A percentile compares a stretch with the other conserved stretches of the same genome.
Conservation (phyloP, 192 early-diverging fungal species). For the Coemansia sp. region DNA sequence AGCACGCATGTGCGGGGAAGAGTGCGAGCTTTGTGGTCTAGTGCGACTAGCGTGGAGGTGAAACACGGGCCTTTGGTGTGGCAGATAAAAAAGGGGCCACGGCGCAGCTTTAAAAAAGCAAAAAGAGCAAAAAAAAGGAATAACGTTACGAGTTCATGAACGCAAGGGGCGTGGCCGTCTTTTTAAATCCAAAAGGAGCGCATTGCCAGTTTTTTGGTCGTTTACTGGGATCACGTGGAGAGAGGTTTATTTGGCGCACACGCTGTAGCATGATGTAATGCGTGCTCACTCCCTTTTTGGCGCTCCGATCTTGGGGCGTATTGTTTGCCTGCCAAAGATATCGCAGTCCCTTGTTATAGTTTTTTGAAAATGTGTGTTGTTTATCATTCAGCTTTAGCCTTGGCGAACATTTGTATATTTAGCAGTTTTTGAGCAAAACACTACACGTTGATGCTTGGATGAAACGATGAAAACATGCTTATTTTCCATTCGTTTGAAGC, state of each 20-base stretch:
- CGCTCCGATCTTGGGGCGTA: background rate
- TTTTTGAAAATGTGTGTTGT: too few species aligned
- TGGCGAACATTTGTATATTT: too few species aligned
- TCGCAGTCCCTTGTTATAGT: too few species aligned
- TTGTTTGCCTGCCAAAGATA: too few species aligned
- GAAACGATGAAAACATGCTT: too few species aligned
- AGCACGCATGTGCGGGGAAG: background rate
- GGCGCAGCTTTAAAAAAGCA: background rate
- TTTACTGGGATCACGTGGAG: conserved; percentile 12
- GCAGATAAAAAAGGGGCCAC: background rate
- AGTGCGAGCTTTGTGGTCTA: background rate
- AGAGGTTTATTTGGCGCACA: conserved; percentile 3
- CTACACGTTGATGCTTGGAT: too few species aligned
- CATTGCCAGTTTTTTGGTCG: background rate
- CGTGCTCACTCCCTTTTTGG: conserved; percentile 2
- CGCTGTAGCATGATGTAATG: conserved; percentile 10
- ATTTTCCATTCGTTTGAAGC: too few species aligned
- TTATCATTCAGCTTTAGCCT: too few species aligned
- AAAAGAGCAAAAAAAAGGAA: background rate
- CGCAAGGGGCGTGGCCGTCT: background rate
- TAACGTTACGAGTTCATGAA: background rate
- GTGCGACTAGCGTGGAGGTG: background rate
- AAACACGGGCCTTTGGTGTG: background rate
- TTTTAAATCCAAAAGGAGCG: background rate
- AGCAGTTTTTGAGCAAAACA: too few species aligned